Percentiles rank a stretch among this genome's conserved stretches.
Conservation (phyloP, 805 yeast species). For the Candida gorgasii region DNA sequence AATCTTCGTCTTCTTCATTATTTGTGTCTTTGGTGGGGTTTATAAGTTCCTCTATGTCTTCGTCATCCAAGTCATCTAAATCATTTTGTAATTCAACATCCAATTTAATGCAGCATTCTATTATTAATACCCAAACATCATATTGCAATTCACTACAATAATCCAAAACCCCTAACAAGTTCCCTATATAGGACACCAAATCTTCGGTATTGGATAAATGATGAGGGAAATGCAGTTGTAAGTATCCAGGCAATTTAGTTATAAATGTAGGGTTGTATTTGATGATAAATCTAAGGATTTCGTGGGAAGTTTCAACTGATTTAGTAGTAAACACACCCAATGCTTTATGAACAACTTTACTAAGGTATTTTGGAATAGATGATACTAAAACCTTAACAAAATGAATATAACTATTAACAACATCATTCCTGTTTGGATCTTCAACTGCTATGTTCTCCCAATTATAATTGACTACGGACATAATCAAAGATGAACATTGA, state of each 20-base stretch:
- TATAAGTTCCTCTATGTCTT: slow-evolving; percentile 53
- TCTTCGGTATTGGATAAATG: slow-evolving; percentile 56
- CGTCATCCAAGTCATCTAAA: slow-evolving; percentile 79
- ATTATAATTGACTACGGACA: slow-evolving; percentile 59
- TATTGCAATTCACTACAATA: slow-evolving; percentile 78
- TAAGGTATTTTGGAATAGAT: slow-evolving; percentile 87
- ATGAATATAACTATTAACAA: slow-evolving; percentile 48
- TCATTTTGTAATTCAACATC: slow-evolving; percentile 93
- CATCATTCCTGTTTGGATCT: neutral
- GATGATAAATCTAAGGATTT: slow-evolving; percentile 61
- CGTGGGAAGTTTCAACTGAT: slow-evolving; percentile 47
- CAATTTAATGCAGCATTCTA: slow-evolving; percentile 78
- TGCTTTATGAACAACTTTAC: slow-evolving; percentile 65
- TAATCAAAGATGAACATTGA: slow-evolving; percentile 52
- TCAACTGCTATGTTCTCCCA: slow-evolving; percentile 42
- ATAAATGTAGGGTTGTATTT: slow-evolving; percentile 81
- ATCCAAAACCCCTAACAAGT: slow-evolving; percentile 56
- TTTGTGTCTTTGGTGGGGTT: slow-evolving; percentile 34
- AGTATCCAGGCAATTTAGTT: slow-evolving; percentile 56
- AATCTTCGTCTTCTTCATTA: slow-evolving; percentile 28
- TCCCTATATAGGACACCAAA: slow-evolving; percentile 63
- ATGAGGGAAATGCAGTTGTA: slow-evolving; percentile 74
- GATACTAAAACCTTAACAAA: slow-evolving; percentile 80
- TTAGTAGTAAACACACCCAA: slow-evolving; percentile 54
- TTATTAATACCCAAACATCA: slow-evolving; percentile 74